phyloP scores from a whole-genome alignment of 2,329 filamentous ascomycete species.

The Trichoderma endophyticum region DNA sequence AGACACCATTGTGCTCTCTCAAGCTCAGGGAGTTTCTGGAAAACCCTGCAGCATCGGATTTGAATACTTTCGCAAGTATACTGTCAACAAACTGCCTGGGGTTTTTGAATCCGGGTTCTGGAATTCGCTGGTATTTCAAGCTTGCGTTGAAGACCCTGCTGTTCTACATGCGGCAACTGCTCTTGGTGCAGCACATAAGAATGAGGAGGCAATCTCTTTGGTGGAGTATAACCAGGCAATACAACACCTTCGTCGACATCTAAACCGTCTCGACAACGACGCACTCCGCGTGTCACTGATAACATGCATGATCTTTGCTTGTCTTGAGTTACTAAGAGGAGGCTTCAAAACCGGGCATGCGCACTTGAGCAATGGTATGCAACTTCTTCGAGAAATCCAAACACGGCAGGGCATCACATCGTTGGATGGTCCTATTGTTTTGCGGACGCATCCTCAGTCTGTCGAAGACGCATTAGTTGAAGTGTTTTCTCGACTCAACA shows the following conservation, averaged over 20 bases:
- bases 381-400: constrained; percentile 26
- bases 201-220: constrained; percentile 27
- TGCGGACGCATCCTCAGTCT: constrained; percentile 7
- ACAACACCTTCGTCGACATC: constrained; percentile 30
- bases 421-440: background rate
- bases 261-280: constrained; percentile 25
- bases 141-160: constrained; percentile 36
- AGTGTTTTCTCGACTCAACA: constrained; percentile 27
- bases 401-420: background rate
- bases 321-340: constrained; percentile 38
- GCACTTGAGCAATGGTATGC: constrained; percentile 33
- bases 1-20: background rate
- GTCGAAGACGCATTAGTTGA: constrained; percentile 25
- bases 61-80: constrained; percentile 22
- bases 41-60: constrained; percentile 22
- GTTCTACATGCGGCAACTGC: constrained; percentile 41
- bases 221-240: constrained; percentile 42
- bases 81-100: constrained; percentile 33
- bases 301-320: constrained; percentile 40
- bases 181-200: constrained; percentile 35
- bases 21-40: background rate
- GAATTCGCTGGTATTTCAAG: constrained; percentile 38
- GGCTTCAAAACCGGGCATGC: constrained; percentile 27
- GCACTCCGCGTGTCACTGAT: constrained; percentile 38
- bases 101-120: constrained; percentile 37